Evolutionary conservation across 805 yeast species (phyloP), one percentile per base, ranked within the genome.

Genomic region (Candida suzukii): DNA sequence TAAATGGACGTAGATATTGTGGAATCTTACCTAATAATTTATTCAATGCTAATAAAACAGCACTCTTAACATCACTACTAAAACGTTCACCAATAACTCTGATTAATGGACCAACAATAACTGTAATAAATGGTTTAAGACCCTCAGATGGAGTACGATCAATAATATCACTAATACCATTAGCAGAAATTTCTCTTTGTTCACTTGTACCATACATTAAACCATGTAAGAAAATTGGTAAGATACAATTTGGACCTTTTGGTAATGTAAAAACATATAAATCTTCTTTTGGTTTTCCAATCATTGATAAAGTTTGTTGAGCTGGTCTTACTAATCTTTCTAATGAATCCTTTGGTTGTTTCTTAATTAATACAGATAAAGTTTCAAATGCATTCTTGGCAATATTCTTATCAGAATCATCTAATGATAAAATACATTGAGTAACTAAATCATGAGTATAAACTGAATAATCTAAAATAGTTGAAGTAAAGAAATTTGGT

Each of bases 31-130:
- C 66, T 54, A 93, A 78, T 56, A 95, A 67, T 48, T 76, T 76
- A 56, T 83, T 84, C 60, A 95, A 73, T 1, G 98, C 95, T 47
- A 74, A 72, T 55, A 93, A 71, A 51, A 95, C 91, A n/a, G 96
- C 95, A 29, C 95, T 82, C 70, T 93, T 93, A 52, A 93, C 87
- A 51, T 88, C 96, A 46, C 95, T 74, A 16, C 82, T 76, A 50
- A 87, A 91, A 62, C 96, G 80, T 63, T 93, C 99, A 56, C 99
- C 99, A 57, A 91, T 86, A 42, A 91, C 95, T 72, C 99, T 88
- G 64, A 93, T 93, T 57, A 93, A 73, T 31, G 99, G 99, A 66
- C 99, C 99, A 22, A 96, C 90, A 48, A 95, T 87, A 22, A 80
- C 79, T 9, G 98, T 91, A 19, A 95, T 96, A 63, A 81, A 86